Percentiles rank a stretch among this genome's conserved stretches.
Conservation (phyloP, 192 early-diverging fungal species). For the Dissophora ornata region DNA sequence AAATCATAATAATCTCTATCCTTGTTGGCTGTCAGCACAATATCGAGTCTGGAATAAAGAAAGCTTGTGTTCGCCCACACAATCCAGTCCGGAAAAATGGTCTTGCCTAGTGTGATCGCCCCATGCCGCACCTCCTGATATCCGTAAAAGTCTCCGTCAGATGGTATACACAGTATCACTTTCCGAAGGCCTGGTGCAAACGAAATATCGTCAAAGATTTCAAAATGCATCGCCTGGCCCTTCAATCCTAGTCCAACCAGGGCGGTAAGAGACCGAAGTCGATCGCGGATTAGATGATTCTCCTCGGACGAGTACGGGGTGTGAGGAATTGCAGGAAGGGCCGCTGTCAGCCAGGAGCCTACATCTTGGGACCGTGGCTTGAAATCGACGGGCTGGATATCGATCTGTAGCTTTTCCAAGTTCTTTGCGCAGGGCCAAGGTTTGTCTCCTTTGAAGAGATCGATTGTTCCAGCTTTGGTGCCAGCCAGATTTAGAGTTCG, state of each 20-base stretch:
- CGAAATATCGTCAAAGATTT: neutral
- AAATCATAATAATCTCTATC: no score
- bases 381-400: neutral
- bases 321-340: no score
- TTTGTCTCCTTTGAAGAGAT: slow-evolving; percentile 10
- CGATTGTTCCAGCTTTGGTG: slow-evolving; percentile 6
- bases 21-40: no score
- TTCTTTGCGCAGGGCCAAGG: slow-evolving; percentile 1
- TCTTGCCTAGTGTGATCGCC: neutral
- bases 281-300: neutral
- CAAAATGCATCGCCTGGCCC: neutral
- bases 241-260: neutral
- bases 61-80: neutral
- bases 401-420: neutral
- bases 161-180: neutral
- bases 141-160: no score
- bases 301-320: neutral
- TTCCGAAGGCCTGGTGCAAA: slow-evolving; percentile 1
- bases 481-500: neutral
- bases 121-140: neutral
- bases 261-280: neutral
- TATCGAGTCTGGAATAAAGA: no score
- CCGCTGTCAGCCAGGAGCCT: neutral
- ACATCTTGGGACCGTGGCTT: neutral
- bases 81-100: neutral